Base-by-base conservation (phyloP, 2,329 filamentous ascomycete species). In the Talaromyces piceae region DNA sequence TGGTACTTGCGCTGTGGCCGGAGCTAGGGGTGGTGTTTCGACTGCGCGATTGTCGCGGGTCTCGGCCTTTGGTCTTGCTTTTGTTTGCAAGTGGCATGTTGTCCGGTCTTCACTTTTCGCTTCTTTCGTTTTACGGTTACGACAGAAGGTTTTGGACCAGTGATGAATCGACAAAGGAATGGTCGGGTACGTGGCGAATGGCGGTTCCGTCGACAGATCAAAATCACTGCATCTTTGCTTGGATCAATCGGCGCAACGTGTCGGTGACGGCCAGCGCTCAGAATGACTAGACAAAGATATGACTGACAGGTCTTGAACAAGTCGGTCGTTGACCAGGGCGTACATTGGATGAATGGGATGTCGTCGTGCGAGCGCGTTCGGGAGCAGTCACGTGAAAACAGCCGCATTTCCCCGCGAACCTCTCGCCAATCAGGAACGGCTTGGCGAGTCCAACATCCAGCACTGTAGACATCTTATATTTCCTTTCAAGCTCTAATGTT, bases 11-110 rank as follows among this genome's bases (percentile, higher is more conserved):
- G 54, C 75, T 75, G 58, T 73, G 67, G 28, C 74, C 72, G 18
- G 79, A 81, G 56, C 78, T 76, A 18, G 82, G 82, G 3, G 82
- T 84, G 13, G 80, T 81, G 61, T 84, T 83, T 57, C 82, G 78
- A 59, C 80, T 83, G 55, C 77, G 75, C 45, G 79, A 79, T 37
- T 73, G 74, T 49, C 74, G 71, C 37, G 72, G 69, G 54, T 80
- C 77, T 55, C 74, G 75, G 45, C 69, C 72, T 61, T 80, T 80
- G 43, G 73, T 68, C 63, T 81, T 81, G 59, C 72, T 67, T 59
- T 76, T 76, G 52, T 66, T 68, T 33, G 70, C 71, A 22, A 68
- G 66, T 33, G 73, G 71, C 73, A 75, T 75, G 45, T 48, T 58
- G 16, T 8, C 1, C 20, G 16, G n/a, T n/a, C n/a, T n/a, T n/a